These are phyloP conservation scores for Scleroderma citrinum DNA, from an alignment of 768 basidiomycete genomes.

Conservation along the genomic window DNA sequence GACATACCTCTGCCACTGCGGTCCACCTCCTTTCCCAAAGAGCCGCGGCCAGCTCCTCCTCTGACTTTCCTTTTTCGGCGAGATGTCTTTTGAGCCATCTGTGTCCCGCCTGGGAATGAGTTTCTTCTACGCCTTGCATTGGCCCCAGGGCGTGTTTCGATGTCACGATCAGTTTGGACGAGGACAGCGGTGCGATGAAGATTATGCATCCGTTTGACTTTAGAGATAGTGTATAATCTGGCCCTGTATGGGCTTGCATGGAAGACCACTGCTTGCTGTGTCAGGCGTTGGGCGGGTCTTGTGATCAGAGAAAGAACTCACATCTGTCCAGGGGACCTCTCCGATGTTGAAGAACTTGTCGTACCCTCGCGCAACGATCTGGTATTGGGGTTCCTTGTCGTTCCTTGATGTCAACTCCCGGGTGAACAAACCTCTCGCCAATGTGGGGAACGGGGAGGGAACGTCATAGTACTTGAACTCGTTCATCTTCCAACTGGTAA, in stretches of 20 bases:
- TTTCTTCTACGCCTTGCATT: conserved; percentile 34
- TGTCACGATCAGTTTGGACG: conserved; percentile 70
- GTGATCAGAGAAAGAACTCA: conserved; percentile 33
- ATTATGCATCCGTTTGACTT: conserved; percentile 98
- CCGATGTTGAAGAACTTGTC: conserved; percentile 99
- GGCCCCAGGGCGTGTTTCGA: conserved; percentile 90
- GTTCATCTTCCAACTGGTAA: conserved; percentile 96
- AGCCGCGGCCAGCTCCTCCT: conserved; percentile 63
- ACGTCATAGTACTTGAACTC: conserved; percentile 91
- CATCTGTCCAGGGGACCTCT: conserved; percentile 93
- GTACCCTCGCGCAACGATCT: conserved; percentile 87
- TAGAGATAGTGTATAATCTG: conserved; percentile 81
- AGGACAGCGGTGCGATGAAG: conserved; percentile 82
- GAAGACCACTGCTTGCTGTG: conserved; percentile 60
- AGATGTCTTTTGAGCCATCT: conserved; percentile 70
- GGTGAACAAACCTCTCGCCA: conserved; percentile 91
- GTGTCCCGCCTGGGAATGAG: conserved; percentile 83
- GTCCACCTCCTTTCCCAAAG: conserved; percentile 86
- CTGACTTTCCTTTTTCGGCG: conserved; percentile 50
- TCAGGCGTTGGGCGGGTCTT: not conserved
- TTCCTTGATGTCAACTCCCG: conserved; percentile 35
- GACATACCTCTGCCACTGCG: conserved; percentile 80
- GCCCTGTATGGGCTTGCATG: conserved; percentile 59
- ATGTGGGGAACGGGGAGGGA: conserved; percentile 88
- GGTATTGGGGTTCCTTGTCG: conserved; percentile 31